Percentiles rank a stretch among this genome's conserved stretches.
Evolutionary conservation across 2,329 filamentous ascomycete species (phyloP).

Genomic region (Aspergillus sp.): DNA sequence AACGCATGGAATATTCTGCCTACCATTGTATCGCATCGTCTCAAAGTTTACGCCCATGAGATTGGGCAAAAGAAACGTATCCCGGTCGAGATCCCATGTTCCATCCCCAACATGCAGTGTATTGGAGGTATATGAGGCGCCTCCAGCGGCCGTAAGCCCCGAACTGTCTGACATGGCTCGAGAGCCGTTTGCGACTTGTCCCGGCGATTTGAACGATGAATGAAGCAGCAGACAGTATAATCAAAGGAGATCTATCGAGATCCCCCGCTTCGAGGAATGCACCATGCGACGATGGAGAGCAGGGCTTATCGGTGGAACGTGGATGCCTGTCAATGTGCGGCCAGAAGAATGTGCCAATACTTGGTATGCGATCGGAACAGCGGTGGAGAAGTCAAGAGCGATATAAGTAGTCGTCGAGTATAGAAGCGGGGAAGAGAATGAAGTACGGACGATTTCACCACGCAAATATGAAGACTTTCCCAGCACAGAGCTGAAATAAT

Average conservation of each 20-base stretch:
- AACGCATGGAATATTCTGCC: constrained; percentile 21
- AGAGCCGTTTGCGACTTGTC: constrained; percentile 3
- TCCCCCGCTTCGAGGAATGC: constrained; percentile 48
- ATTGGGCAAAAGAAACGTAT: constrained; percentile 68
- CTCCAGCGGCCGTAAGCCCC: constrained; percentile 60
- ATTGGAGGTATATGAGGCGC: constrained; percentile 64
- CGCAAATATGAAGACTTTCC: constrained; percentile 4
- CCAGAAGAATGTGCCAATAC: constrained; percentile 5
- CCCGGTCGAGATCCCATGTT: constrained; percentile 66
- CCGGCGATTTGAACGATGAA: constrained; percentile 19
- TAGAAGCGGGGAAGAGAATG: constrained; percentile 13
- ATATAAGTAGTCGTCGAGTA: constrained; percentile 2
- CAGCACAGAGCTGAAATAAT: constrained; percentile 2
- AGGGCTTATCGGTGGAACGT: constrained; percentile 8
- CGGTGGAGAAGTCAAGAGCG: constrained; percentile 14
- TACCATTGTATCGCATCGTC: constrained; percentile 70
- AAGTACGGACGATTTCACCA: constrained; percentile 2
- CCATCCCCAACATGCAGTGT: constrained; percentile 69
- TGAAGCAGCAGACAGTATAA: constrained; percentile 41
- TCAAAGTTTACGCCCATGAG: constrained; percentile 67
- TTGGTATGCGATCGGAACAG: constrained; percentile 15
- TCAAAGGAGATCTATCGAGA: constrained; percentile 50
- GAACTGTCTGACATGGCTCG: constrained; percentile 38
- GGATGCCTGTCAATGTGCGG: not conserved
- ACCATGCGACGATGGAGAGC: constrained; percentile 43